These are phyloP conservation scores for Tylopilus sp. DNA, from an alignment of 1,284 basidiomycete genomes.

Conservation along the genomic window DNA sequence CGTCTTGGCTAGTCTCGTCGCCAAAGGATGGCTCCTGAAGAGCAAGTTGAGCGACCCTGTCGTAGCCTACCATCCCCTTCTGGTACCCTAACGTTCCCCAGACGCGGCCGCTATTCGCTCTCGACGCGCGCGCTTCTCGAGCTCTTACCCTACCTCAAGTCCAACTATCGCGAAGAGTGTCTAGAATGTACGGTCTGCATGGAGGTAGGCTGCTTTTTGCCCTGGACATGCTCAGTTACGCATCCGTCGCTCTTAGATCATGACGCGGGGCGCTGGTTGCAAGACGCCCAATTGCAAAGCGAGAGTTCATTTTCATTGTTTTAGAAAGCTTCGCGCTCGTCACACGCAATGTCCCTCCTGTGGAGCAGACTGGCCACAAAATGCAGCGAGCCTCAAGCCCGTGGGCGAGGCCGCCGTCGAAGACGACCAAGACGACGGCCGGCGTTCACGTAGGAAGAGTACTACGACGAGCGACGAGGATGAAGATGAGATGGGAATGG, in stretches of 20 bases:
- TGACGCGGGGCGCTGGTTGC: conserved; percentile 67
- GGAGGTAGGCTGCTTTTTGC: conserved; percentile 43
- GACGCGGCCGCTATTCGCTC: conserved; percentile 71
- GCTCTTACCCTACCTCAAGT: conserved; percentile 67
- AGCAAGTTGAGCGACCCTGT: conserved; percentile 55
- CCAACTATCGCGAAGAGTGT: conserved; percentile 67
- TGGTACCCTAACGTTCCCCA: conserved; percentile 25
- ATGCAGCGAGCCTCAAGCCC: conserved; percentile 42
- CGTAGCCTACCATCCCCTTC: background rate
- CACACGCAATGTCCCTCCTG: conserved; percentile 56
- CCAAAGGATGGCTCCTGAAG: conserved; percentile 72
- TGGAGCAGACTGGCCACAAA: conserved; percentile 50
- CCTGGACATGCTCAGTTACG: conserved; percentile 36
- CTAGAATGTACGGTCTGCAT: conserved; percentile 71
- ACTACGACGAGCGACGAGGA: conserved; percentile 39
- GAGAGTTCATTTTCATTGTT: conserved; percentile 66
- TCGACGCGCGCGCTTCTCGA: conserved; percentile 73
- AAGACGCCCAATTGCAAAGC: conserved; percentile 57
- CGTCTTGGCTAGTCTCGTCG: conserved; percentile 73
- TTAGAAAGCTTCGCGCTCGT: conserved; percentile 40
- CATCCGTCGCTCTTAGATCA: conserved; percentile 46
- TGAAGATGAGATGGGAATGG: conserved; percentile 35
- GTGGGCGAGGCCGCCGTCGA: conserved; percentile 62
- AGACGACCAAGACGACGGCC: conserved; percentile 54
- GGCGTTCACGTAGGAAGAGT: conserved; percentile 37